These are phyloP conservation scores for Cladosporium austrohemisphaericum DNA, from an alignment of 2,329 filamentous ascomycete species.

Conservation along the genomic window DNA sequence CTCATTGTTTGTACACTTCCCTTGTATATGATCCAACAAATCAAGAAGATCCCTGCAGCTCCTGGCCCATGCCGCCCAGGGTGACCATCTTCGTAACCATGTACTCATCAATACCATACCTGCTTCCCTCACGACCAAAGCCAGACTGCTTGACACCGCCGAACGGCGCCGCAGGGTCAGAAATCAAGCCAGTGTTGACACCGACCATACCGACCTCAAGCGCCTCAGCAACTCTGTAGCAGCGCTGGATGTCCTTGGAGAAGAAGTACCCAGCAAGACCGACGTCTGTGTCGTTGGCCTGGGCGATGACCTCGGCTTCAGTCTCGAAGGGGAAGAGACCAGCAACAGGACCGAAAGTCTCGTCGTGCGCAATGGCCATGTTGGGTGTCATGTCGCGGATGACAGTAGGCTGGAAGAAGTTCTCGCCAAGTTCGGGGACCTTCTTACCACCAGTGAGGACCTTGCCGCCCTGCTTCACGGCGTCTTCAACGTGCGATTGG, in stretches of 20 bases:
- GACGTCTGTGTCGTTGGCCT: slow-evolving; percentile 79
- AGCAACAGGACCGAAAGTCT: slow-evolving; percentile 94
- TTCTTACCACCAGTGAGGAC: slow-evolving; percentile 71
- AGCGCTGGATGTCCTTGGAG: slow-evolving; percentile 57
- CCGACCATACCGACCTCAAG: slow-evolving; percentile 79
- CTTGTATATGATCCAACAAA: background rate
- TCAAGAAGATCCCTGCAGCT: slow-evolving; percentile 42
- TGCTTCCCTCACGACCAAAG: slow-evolving; percentile 50
- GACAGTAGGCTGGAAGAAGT: slow-evolving; percentile 89
- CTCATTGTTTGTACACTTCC: slow-evolving; percentile 7
- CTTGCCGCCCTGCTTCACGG: slow-evolving; percentile 70
- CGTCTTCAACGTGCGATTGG: slow-evolving; percentile 74
- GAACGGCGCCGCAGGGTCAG: slow-evolving; percentile 45
- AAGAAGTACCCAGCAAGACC: slow-evolving; percentile 95
- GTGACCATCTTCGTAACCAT: slow-evolving; percentile 46
- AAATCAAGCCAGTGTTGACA: slow-evolving; percentile 48
- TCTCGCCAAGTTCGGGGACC: slow-evolving; percentile 68
- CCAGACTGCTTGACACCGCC: slow-evolving; percentile 50
- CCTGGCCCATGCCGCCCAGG: slow-evolving; percentile 59
- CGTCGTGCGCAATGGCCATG: slow-evolving; percentile 81
- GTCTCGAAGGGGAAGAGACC: slow-evolving; percentile 84
- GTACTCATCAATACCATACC: slow-evolving; percentile 50
- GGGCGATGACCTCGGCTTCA: slow-evolving; percentile 78
- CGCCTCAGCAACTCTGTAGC: slow-evolving; percentile 59
- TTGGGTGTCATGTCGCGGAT: slow-evolving; percentile 79